A percentile compares a stretch with the other conserved stretches of the same genome.
These are phyloP conservation scores for Coix lacrymajobi DNA, from an alignment of 176 grass and related monocot species.

Conservation along the genomic window DNA sequence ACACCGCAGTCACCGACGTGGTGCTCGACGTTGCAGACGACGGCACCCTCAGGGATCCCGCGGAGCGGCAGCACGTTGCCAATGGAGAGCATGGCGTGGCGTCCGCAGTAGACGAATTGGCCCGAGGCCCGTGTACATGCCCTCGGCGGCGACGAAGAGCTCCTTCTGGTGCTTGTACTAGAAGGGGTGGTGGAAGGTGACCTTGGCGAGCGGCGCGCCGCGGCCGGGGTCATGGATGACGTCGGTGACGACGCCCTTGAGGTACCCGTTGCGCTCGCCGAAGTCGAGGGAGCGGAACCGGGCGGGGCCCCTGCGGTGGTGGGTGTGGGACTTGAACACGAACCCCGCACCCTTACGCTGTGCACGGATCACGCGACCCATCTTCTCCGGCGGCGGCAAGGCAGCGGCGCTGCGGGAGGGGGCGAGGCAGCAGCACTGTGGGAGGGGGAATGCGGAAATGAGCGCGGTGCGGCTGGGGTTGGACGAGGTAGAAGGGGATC, in stretches of 20 bases:
- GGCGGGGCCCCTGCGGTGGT: constrained; percentile 95
- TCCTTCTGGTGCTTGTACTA: constrained; percentile 96
- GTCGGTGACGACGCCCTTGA: constrained; percentile 87
- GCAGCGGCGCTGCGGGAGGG: too few species aligned
- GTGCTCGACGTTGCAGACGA: too few species aligned
- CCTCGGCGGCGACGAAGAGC: constrained; percentile 87
- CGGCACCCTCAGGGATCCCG: too few species aligned
- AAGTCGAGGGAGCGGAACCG: constrained; percentile 87
- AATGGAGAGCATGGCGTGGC: too few species aligned
- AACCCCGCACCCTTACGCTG: constrained; percentile 95
- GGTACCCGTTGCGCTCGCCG: constrained; percentile 93
- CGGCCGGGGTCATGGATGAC: constrained; percentile 90
- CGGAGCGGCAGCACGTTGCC: too few species aligned
- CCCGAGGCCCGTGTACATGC: constrained; percentile 96
- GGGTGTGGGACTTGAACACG: constrained; percentile 90
- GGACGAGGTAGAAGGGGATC: too few species aligned
- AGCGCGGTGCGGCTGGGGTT: too few species aligned
- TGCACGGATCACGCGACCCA: constrained; percentile 92
- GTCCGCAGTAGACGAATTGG: too few species aligned
- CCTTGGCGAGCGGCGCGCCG: constrained; percentile 78
- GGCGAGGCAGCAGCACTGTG: too few species aligned
- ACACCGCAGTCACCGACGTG: too few species aligned
- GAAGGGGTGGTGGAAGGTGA: constrained; percentile 91
- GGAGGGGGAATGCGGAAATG: too few species aligned
- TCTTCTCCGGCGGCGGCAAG: constrained; percentile 19